Conservation (phyloP, 202 grass and related monocot genomes). For the Setaria italica region DNA sequence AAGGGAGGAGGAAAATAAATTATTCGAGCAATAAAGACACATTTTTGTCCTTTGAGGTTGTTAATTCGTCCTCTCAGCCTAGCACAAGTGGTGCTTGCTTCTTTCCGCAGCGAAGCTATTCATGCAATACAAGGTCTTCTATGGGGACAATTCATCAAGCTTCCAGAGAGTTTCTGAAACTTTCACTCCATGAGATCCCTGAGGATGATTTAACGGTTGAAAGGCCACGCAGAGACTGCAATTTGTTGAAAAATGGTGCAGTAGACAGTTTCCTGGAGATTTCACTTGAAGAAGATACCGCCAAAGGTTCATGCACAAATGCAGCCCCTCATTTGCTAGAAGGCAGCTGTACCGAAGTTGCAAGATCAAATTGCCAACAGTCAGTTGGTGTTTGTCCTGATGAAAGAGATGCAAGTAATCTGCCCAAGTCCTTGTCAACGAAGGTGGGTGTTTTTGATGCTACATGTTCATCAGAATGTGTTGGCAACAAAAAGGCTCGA, state of each 20-base stretch:
- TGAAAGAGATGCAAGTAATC: slow-evolving; percentile 54
- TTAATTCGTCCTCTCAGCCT: slow-evolving; percentile 52
- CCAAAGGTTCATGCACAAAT: slow-evolving; percentile 34
- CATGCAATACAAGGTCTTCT: slow-evolving; percentile 46
- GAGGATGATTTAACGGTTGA: slow-evolving; percentile 44
- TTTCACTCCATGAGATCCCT: slow-evolving; percentile 59
- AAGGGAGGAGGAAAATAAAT: slow-evolving; percentile 69
- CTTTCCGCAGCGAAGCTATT: slow-evolving; percentile 17
- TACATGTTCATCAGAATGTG: slow-evolving; percentile 45
- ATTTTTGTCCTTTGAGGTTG: slow-evolving; percentile 73
- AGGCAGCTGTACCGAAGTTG: slow-evolving; percentile 14
- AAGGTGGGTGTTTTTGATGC: slow-evolving; percentile 59
- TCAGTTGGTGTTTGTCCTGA: slow-evolving; percentile 29
- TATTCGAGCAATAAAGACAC: slow-evolving; percentile 35
- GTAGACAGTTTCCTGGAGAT: slow-evolving; percentile 59
- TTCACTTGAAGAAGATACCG: slow-evolving; percentile 49
- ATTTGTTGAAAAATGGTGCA: slow-evolving; percentile 49
- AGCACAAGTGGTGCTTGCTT: slow-evolving; percentile 51
- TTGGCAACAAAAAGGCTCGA: slow-evolving; percentile 58
- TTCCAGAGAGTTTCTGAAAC: slow-evolving; percentile 61
- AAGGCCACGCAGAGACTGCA: slow-evolving; percentile 66
- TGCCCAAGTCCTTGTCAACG: slow-evolving; percentile 75
- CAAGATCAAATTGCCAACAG: slow-evolving; percentile 34
- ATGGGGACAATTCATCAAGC: slow-evolving; percentile 40
- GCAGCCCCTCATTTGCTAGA: slow-evolving; percentile 46